Evolutionary conservation across 164 flowering plant species (phyloP).

Genomic region (Vitis riparia): DNA sequence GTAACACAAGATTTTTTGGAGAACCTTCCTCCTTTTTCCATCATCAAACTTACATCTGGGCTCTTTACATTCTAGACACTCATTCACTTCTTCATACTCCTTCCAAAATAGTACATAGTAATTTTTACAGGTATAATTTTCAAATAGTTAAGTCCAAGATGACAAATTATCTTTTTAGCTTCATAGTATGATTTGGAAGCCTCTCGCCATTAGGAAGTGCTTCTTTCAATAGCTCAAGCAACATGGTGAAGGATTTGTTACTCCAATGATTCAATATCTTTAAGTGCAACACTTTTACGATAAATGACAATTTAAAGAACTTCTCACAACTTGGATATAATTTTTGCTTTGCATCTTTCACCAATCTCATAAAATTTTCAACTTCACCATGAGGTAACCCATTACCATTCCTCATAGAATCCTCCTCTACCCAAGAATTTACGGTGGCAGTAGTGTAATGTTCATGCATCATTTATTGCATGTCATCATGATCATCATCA

Average conservation of each 20-base stretch:
- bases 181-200: not conserved
- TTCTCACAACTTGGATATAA: slow-evolving; percentile 8
- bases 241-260: slow-evolving; percentile 6
- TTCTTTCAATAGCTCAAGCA: slow-evolving; percentile 6
- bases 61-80: not conserved
- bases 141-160: slow-evolving; percentile 10
- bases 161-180: not conserved
- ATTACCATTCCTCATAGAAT: no score
- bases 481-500: no score
- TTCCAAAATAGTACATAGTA: slow-evolving; percentile 17
- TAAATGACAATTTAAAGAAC: slow-evolving; percentile 7
- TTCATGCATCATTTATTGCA: no score
- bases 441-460: no score
- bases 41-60: not conserved
- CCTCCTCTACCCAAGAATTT: no score
- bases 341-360: not conserved
- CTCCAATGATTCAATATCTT: slow-evolving; percentile 10
- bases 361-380: no score
- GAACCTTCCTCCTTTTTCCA: not conserved
- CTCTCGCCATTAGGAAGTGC: slow-evolving; percentile 1
- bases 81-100: not conserved
- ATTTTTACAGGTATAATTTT: slow-evolving; percentile 10
- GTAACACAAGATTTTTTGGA: slow-evolving; percentile 8
- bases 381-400: no score
- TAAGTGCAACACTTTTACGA: slow-evolving; percentile 3